Evolutionary conservation across 2,329 filamentous ascomycete species (phyloP), one percentile per base, ranked within the genome.

Genomic region (Arthrobotrys sphaeroides): DNA sequence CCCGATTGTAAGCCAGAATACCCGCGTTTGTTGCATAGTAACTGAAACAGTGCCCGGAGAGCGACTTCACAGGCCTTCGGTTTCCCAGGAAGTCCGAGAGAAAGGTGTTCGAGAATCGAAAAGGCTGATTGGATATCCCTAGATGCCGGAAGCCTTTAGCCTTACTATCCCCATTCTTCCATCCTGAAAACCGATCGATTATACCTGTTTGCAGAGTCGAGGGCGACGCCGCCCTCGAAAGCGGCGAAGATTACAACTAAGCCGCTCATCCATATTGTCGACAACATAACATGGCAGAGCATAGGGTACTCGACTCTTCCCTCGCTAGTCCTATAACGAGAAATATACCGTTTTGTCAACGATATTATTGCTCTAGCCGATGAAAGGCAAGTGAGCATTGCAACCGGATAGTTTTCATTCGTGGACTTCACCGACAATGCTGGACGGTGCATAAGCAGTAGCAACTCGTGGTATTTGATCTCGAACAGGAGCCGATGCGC

Each of bases 361-460:
- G 82, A 84, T 5, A 86, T 83, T 20, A 86, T 84, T 0, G 84
- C 84, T 24, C 84, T 83, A 12, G 86, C 85, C 0, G 85, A 85
- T 0, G 83, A 84, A 31, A 87, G 86, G 53, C 86, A 87, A 0
- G 84, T 83, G 60, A 87, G 86, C 31, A 87, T 78, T 0, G 86
- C 85, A 0, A 83, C 83, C 2, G 84, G 84, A 65, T 85, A 86
- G 0, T 83, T 83, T 0, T 83, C 81, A 1, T 82, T 84, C 0
- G 82, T 82, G 5, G 81, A 82, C 1, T 85, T 84, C 0, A 84
- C 82, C 0, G 86, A 85, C 10, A 87, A 80, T 10, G 85, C 81
- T 2, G 86, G 86, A 0, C 86, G 82, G 42, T 87, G 85, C 59
- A 87, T 80, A 0, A 85, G 85, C 24, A 87, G 86, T 3, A 84